Evolutionary conservation across 2,329 filamentous ascomycete genomes (phyloP).

Genomic region (Sodiomyces alkalinus): DNA sequence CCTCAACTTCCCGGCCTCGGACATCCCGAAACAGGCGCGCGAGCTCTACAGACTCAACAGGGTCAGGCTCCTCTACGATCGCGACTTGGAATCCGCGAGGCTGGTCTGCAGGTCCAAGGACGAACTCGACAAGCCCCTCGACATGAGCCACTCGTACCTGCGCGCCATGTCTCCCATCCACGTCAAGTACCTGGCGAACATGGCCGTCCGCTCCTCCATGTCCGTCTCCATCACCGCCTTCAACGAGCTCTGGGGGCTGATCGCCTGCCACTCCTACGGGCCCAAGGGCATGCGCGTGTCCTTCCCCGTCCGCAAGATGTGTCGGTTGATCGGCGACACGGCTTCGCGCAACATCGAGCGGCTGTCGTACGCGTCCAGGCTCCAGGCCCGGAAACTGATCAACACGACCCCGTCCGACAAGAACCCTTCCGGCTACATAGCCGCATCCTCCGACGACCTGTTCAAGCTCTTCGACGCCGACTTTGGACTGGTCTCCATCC

Average conservation of each 20-base stretch:
- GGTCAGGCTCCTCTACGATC: conserved; percentile 73
- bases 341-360: conserved; percentile 79
- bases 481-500: conserved; percentile 70
- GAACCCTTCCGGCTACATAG: conserved; percentile 80
- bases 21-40: conserved; percentile 72
- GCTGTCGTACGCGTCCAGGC: conserved; percentile 67
- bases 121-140: conserved; percentile 60
- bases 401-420: conserved; percentile 68
- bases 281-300: conserved; percentile 71
- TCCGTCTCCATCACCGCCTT: conserved; percentile 86
- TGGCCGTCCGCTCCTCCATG: conserved; percentile 90
- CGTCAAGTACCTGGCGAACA: conserved; percentile 73
- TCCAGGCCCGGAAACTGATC: conserved; percentile 78
- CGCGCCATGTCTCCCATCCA: conserved; percentile 86
- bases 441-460: conserved; percentile 76
- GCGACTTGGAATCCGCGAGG: conserved; percentile 63
- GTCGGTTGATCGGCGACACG: conserved; percentile 70
- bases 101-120: conserved; percentile 64
- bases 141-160: conserved; percentile 73
- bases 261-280: conserved; percentile 75
- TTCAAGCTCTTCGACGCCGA: conserved; percentile 76
- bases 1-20: conserved; percentile 74
- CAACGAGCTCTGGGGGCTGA: conserved; percentile 72
- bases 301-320: conserved; percentile 87
- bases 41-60: conserved; percentile 88